Base-by-base conservation (phyloP, 1,139 yeast species). In the Kodamaea anthophila region DNA sequence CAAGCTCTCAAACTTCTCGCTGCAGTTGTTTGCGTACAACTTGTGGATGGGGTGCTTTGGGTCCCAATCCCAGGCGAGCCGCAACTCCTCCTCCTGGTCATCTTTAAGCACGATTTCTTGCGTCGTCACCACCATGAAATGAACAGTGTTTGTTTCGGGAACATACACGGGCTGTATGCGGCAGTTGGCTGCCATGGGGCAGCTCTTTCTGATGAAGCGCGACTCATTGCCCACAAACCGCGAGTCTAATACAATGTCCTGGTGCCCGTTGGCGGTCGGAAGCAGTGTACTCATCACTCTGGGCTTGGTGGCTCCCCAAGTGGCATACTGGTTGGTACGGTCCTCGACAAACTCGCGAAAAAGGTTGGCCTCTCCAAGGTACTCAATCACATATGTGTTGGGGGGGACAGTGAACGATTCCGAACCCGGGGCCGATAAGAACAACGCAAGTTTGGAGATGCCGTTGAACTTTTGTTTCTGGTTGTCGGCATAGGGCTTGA, bases 21-120 rank as follows among this genome's bases (percentile, higher is more conserved):
- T 38, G 15, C 27, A 36, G 24, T 55, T 41, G 9, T 51, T 38
- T 18, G 58, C 55, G 24, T 70, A 64, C 36, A 83, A 54, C 40
- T 66, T 67, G 34, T 61, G 59, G 21, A 85, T 82, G 2, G 96
- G 96, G 49, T 87, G 96, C 9, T 57, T 44, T 4, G 56, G 49
- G 49, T 87, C 95, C 95, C 96, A 88, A 39, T 81, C 85, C 97
- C 97, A 88, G 2, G 74, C 74, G 14, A 85, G 57, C 1, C 93
- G 70, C 21, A 88, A 57, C 51, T 88, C 96, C 23, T 74, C 69
- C 9, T 55, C 61, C 5, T 40, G 37, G 4, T 54, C 60, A 2
- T 52, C 38, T 22, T 47, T 47, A 19, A 65, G 42, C 7, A 32
- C 39, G 13, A 88, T 73, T 3, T 72, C 71, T 31, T 65, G 70